Evolutionary conservation across 2,329 filamentous ascomycete species (phyloP).

Genomic region (Macroventuria anomochaeta): DNA sequence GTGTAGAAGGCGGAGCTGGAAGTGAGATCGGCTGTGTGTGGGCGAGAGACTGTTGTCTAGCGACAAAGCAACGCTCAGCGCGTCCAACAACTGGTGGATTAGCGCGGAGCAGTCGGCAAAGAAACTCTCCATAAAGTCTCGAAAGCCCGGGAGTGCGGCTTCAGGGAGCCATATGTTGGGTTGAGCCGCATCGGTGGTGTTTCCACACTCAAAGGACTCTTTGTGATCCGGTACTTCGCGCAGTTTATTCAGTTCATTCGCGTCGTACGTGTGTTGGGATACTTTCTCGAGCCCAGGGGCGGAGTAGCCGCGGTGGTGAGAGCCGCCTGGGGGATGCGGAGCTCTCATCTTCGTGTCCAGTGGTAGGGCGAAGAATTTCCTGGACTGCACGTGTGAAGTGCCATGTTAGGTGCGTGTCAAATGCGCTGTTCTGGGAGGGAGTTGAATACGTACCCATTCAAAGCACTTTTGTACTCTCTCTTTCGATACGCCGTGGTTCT

Average conservation of each 20-base stretch:
- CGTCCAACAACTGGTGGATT: slow-evolving; percentile 35
- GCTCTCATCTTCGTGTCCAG: slow-evolving; percentile 46
- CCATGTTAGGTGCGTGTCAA: background rate
- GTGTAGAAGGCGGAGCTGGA: slow-evolving; percentile 49
- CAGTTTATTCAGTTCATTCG: slow-evolving; percentile 24
- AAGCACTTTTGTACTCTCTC: slow-evolving; percentile 39
- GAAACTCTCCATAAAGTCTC: slow-evolving; percentile 34
- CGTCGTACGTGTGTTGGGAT: slow-evolving; percentile 34
- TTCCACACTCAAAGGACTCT: slow-evolving; percentile 45
- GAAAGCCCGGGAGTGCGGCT: slow-evolving; percentile 49
- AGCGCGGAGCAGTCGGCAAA: slow-evolving; percentile 32
- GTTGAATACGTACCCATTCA: slow-evolving; percentile 32
- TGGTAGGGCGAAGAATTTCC: slow-evolving; percentile 48
- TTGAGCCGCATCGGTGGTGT: slow-evolving; percentile 34
- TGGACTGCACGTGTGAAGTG: slow-evolving; percentile 28
- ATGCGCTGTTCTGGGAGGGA: no score
- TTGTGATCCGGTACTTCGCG: slow-evolving; percentile 42
- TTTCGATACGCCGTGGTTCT: slow-evolving; percentile 47
- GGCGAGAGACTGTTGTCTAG: slow-evolving; percentile 25
- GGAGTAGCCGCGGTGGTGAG: slow-evolving; percentile 51
- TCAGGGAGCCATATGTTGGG: slow-evolving; percentile 54
- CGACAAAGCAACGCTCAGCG: slow-evolving; percentile 35
- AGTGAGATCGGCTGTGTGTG: slow-evolving; percentile 36
- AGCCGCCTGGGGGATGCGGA: slow-evolving; percentile 49
- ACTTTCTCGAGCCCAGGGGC: slow-evolving; percentile 48